Evolutionary conservation across 2,329 filamentous ascomycete genomes (phyloP).

Genomic region (Harringtonia lauricola): DNA sequence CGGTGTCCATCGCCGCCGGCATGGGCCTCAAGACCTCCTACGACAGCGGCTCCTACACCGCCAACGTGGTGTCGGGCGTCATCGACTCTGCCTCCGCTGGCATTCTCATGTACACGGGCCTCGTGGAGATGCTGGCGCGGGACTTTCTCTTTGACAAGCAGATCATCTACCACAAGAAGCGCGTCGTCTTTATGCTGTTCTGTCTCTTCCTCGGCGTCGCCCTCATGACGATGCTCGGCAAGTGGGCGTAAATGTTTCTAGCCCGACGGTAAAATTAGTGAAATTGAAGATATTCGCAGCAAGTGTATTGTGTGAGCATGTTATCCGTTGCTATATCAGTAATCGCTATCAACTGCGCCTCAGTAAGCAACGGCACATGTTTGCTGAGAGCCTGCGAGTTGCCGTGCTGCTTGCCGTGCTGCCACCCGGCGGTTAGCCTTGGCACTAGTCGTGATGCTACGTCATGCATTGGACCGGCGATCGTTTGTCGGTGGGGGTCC

Average conservation of each 20-base stretch:
- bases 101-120: slow-evolving; percentile 85
- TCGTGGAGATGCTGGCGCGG: slow-evolving; percentile 92
- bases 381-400: too few relatives aligned
- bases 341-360: too few relatives aligned
- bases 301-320: too few relatives aligned
- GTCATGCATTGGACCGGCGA: too few relatives aligned
- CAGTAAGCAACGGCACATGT: too few relatives aligned
- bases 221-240: slow-evolving; percentile 73
- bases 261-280: too few relatives aligned
- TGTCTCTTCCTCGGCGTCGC: slow-evolving; percentile 65
- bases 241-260: slow-evolving; percentile 69
- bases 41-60: slow-evolving; percentile 39
- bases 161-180: slow-evolving; percentile 65
- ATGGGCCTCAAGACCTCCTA: slow-evolving; percentile 63
- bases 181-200: slow-evolving; percentile 57
- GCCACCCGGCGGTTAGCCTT: too few relatives aligned
- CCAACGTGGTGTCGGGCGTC: slow-evolving; percentile 71
- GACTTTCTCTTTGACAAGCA: slow-evolving; percentile 92
- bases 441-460: too few relatives aligned
- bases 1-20: slow-evolving; percentile 74
- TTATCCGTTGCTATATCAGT: too few relatives aligned
- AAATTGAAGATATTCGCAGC: too few relatives aligned
- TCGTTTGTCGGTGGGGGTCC: too few relatives aligned
- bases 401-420: too few relatives aligned
- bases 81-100: slow-evolving; percentile 86